Evolutionary conservation across 1,139 yeast genomes (phyloP), one percentile per base, ranked within the genome.

Genomic region (Blastobotrys raffinosifermentans): DNA sequence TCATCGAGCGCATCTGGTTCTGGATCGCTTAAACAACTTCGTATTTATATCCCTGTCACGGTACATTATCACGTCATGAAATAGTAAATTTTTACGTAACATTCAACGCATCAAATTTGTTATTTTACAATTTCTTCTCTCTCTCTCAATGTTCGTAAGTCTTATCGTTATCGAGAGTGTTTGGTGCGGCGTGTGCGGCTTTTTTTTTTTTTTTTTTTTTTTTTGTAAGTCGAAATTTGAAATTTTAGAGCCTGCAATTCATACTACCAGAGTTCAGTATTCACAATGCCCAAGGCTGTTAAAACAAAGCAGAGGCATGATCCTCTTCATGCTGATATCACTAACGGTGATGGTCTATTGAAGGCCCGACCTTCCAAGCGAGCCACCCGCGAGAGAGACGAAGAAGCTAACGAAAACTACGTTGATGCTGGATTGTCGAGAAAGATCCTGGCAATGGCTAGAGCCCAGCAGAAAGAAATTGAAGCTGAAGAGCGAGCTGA

Each of bases 401-500:
- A 32, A 14, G 39, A 37, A 3, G 57, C 57, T 35, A 64, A 66
- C 16, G 89, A 81, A 40, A 80, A 73, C 31, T 80, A 64, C 51
- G 71, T 91, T 32, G 96, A 89, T 65, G 85, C 96, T 14, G 69
- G 77, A 19, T 69, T 86, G 25, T 84, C 97, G 1, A 73, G 94
- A 61, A 86, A 77, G 64, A 89, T 91, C 60, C 69, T 91, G 47
- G 84, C 82, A 57, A 69, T 91, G 48, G 98, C 97, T 11, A 79
- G 75, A 52, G 91, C 82, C 53, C 98, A 91, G 64, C 96, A 87
- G 59, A 89, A 84, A 32, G 98, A 91, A 58, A 61, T 89, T 20
- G 83, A 73, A 41, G 68, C 62, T 5, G 94, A 85, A 56, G 86
- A 79, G 47, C 53, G 50, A 16, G 57, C 51, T 8, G 61, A 53